Percentiles rank a stretch among this genome's conserved stretches.
Evolutionary conservation across 1,139 yeast genomes (phyloP).

Genomic region (Kazachstania sp.): DNA sequence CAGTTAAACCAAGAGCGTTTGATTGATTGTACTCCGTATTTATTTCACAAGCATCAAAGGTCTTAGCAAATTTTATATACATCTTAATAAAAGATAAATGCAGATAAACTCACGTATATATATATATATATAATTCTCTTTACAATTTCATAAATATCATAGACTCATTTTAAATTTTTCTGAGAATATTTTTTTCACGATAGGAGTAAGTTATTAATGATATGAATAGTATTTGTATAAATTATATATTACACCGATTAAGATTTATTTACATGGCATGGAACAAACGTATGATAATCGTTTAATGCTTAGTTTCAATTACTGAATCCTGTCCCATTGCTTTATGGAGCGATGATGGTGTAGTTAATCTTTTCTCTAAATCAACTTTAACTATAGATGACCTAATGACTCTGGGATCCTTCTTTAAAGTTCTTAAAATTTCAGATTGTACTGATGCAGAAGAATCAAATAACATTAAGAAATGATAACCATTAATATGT

Average conservation of each 20-base stretch:
- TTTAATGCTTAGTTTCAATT: slow-evolving; percentile 11
- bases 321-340: slow-evolving; percentile 27
- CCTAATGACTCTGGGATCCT: slow-evolving; percentile 86
- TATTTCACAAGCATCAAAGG: too few relatives aligned
- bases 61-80: too few relatives aligned
- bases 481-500: slow-evolving; percentile 86
- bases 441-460: slow-evolving; percentile 82
- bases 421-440: slow-evolving; percentile 66
- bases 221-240: too few relatives aligned
- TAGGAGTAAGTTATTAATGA: too few relatives aligned
- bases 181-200: too few relatives aligned
- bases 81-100: too few relatives aligned
- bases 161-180: too few relatives aligned
- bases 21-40: slow-evolving; percentile 8
- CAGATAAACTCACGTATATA: too few relatives aligned
- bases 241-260: not conserved
- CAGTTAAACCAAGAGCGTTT: slow-evolving; percentile 16
- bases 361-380: slow-evolving; percentile 44
- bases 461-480: slow-evolving; percentile 77
- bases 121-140: too few relatives aligned
- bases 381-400: slow-evolving; percentile 65
- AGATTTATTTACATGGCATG: not conserved
- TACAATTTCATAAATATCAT: too few relatives aligned
- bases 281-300: not conserved
- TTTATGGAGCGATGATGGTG: slow-evolving; percentile 45